Evolutionary conservation across 495 filamentous ascomycete species (phyloP), one percentile per base, ranked within the genome.

Genomic region (Neurospora discreta): DNA sequence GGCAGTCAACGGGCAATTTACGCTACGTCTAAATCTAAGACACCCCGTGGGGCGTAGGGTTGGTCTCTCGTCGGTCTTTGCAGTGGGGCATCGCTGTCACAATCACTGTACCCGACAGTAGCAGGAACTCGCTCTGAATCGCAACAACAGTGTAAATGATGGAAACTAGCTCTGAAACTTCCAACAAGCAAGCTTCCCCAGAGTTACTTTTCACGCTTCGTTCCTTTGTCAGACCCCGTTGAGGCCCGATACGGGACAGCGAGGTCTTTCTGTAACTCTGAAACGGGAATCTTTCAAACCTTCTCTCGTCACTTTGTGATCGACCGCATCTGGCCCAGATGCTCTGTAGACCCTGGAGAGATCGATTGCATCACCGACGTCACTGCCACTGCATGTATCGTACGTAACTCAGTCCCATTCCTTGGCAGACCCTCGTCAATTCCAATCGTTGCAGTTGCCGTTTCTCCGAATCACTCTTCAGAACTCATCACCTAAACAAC

Each of bases 21-120:
- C 52, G 67, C 71, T 68, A n/a, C n/a, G n/a, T n/a, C n/a, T n/a
- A 71, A 74, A 58, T 69, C 6, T 72, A 46, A 68, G 18, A 70
- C 69, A 75, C 76, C 76, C 77, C 76, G 68, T 79, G 77, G 77
- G 77, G 78, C 75, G 78, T 78, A 77, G 78, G 78, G 77, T 73
- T 40, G 52, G 52, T 33, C 23, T 60, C 52, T 30, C 33, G 26
- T 23, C n/a, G n/a, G n/a, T n/a, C 71, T 23, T 68, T 68, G 41
- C 65, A 52, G 43, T 39, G 41, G 36, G 44, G 43, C 33, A 38
- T 58, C 36, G 16, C 39, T 43, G 16, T 30, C 39, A 30, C 39
- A 70, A 36, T 8, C n/a, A n/a, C n/a, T n/a, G n/a, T n/a, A n/a
- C n/a, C n/a, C n/a, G n/a, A n/a, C n/a, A n/a, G n/a, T 18, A 13